Evolutionary conservation across 345 rosid species (phyloP).

Genomic region (Durio zibethinus): DNA sequence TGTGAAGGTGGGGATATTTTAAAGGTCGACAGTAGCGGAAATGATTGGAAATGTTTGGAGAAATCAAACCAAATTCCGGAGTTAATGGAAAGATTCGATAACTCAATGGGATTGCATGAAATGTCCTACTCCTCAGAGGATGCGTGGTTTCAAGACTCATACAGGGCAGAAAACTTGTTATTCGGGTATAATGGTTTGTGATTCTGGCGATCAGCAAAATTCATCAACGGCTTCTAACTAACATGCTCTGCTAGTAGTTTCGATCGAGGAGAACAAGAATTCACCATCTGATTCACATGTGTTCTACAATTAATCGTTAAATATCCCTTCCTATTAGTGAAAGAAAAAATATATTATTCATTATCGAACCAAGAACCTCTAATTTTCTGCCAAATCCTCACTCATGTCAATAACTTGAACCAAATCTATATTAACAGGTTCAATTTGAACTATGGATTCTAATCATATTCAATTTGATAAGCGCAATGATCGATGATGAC

Average conservation of each 20-base stretch:
- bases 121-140: not conserved
- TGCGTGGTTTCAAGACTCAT: constrained; percentile 25
- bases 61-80: not conserved
- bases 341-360: no score
- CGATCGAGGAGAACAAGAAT: constrained; percentile 32
- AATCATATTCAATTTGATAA: no score
- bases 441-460: no score
- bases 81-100: not conserved
- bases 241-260: constrained; percentile 4
- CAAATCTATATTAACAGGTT: no score
- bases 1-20: not conserved
- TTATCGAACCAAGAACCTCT: no score
- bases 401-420: no score
- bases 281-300: no score
- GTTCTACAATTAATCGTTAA: no score
- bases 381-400: no score
- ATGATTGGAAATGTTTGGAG: constrained; percentile 6
- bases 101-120: constrained; percentile 11
- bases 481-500: no score
- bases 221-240: not conserved
- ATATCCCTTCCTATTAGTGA: no score
- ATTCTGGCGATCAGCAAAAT: constrained; percentile 4
- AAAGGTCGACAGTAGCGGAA: not conserved
- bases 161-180: constrained; percentile 13
- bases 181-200: constrained; percentile 16